phyloP scores from a whole-genome alignment of 1,284 basidiomycete species.

The Mycena sp. region DNA sequence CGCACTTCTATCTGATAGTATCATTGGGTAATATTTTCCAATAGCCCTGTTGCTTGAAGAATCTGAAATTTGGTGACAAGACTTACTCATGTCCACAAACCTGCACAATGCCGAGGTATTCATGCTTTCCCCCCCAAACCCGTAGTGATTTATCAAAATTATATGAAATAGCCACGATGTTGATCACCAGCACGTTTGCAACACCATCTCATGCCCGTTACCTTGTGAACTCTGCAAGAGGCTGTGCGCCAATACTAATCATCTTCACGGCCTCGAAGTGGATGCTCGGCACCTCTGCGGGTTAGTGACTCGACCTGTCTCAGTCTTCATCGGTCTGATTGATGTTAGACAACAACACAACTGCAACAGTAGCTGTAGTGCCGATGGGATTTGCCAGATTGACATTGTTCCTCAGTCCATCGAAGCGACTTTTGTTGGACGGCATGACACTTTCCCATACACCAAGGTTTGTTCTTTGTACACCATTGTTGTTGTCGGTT shows the following conservation, averaged over 20 bases:
- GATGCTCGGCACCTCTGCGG: constrained; percentile 63
- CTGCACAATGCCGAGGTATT: constrained; percentile 58
- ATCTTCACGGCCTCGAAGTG: constrained; percentile 59
- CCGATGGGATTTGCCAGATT: constrained; percentile 63
- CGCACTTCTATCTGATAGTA: neutral
- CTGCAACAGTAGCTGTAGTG: constrained; percentile 53
- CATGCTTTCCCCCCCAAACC: neutral
- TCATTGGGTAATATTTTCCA: neutral
- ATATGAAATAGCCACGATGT: constrained; percentile 49
- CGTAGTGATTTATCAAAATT: neutral
- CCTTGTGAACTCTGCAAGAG: constrained; percentile 62
- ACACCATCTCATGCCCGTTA: constrained; percentile 59
- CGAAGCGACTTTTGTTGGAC: constrained; percentile 62
- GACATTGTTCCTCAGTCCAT: constrained; percentile 65
- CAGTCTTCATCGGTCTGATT: neutral
- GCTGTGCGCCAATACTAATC: constrained; percentile 56
- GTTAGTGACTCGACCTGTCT: constrained; percentile 44
- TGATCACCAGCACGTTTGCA: constrained; percentile 58
- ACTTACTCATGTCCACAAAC: constrained; percentile 51
- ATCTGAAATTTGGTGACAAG: constrained; percentile 44
- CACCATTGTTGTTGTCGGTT: neutral
- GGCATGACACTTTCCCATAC: constrained; percentile 59
- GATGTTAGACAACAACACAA: constrained; percentile 55
- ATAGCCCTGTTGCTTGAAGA: constrained; percentile 56
- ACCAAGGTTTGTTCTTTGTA: constrained; percentile 56